Percentiles rank a stretch among this genome's conserved stretches.
phyloP scores from a whole-genome alignment of 1,139 yeast species.

The Taphrina confusa region DNA sequence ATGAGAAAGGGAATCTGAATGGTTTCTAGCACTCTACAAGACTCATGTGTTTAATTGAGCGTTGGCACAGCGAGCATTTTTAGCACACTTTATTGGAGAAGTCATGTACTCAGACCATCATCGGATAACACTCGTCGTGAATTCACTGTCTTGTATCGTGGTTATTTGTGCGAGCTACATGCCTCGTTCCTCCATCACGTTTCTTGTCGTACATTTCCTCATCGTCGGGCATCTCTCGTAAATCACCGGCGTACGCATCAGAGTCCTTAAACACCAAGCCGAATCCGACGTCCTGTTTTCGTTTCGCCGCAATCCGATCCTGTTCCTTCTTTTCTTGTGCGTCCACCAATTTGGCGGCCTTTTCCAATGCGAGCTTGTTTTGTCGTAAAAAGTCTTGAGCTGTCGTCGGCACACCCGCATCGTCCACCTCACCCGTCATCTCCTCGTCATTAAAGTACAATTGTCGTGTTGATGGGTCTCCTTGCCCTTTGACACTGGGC shows the following conservation, averaged over 20 bases:
- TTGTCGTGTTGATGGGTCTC: background rate
- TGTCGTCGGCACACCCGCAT: background rate
- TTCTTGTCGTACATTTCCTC: constrained; percentile 11
- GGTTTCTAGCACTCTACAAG: too few species aligned
- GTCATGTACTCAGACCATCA: too few species aligned
- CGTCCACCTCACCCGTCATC: background rate
- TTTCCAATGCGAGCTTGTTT: constrained; percentile 2
- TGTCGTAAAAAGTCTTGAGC: constrained; percentile 1
- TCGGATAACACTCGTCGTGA: too few species aligned
- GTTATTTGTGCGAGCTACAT: too few species aligned
- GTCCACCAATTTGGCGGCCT: constrained; percentile 10
- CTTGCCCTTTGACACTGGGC: background rate
- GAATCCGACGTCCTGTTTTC: constrained; percentile 7
- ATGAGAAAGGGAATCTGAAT: too few species aligned
- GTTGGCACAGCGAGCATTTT: too few species aligned
- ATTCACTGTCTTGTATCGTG: too few species aligned
- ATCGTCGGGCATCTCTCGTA: constrained; percentile 15
- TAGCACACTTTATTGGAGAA: too few species aligned
- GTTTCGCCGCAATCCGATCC: constrained; percentile 7
- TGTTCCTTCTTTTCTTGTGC: constrained; percentile 1
- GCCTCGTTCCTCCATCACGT: background rate
- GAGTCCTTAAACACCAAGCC: constrained; percentile 14
- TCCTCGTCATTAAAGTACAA: background rate
- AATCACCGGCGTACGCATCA: constrained; percentile 19
- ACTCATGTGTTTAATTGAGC: too few species aligned